Conservation (phyloP, 2,329 filamentous ascomycete genomes). For the Epichloe festucae region DNA sequence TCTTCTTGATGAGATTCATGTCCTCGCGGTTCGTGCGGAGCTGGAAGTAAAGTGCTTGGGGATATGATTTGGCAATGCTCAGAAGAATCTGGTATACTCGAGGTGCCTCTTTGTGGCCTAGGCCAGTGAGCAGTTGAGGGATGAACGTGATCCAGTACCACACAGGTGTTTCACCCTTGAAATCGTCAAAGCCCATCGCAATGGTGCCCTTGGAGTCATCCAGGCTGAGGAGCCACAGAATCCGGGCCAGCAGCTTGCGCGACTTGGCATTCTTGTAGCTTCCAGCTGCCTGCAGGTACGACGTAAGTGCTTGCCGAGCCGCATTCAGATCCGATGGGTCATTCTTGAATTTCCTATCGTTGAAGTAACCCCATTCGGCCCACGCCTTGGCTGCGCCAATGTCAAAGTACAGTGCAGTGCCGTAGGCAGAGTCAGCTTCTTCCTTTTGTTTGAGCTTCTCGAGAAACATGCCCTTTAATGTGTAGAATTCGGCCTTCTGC, state of each 20-base stretch:
- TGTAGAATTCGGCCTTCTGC: constrained; percentile 98
- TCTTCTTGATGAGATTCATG: constrained; percentile 83
- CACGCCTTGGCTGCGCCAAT: constrained; percentile 92
- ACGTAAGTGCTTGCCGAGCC: constrained; percentile 85
- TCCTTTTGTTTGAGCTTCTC: constrained; percentile 84
- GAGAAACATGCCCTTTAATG: constrained; percentile 97
- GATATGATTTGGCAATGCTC: constrained; percentile 91
- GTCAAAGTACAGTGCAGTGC: constrained; percentile 90
- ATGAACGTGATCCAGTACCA: constrained; percentile 99
- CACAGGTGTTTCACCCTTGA: constrained; percentile 91
- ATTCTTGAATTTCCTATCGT: constrained; percentile 89
- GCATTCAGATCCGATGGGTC: constrained; percentile 70
- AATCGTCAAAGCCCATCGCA: constrained; percentile 79
- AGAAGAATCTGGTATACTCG: constrained; percentile 77
- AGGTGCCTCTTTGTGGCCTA: constrained; percentile 81
- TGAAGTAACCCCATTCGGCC: constrained; percentile 99
- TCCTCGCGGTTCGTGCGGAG: constrained; percentile 89
- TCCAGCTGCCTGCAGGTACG: constrained; percentile 88
- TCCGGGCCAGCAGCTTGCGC: constrained; percentile 80
- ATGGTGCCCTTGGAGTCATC: constrained; percentile 79
- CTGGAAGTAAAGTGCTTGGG: constrained; percentile 92
- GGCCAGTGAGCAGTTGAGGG: constrained; percentile 81
- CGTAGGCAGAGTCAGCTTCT: constrained; percentile 88
- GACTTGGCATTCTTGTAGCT: constrained; percentile 97
- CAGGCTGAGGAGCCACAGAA: constrained; percentile 88